Conservation (phyloP, 176 grass and related monocot species). For the Rhynchospora pubera region DNA sequence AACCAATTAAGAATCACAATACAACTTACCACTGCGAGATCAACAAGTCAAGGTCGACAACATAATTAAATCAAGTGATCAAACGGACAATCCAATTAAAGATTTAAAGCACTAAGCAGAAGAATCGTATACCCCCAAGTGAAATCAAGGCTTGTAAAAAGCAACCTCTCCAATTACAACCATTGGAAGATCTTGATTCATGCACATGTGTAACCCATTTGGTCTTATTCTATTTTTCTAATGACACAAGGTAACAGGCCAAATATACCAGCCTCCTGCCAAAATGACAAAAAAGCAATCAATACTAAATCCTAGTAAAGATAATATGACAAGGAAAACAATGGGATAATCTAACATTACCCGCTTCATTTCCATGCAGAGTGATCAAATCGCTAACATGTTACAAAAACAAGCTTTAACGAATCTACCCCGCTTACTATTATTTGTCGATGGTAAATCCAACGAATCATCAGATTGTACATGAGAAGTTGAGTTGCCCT, state of each 20-base stretch:
- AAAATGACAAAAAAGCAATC: conserved; percentile 21
- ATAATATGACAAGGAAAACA: neutral
- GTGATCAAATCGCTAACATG: neutral
- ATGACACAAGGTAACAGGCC: conserved; percentile 3
- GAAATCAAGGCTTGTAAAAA: neutral
- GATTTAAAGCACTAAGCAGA: neutral
- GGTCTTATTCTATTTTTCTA: neutral
- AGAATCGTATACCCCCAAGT: neutral
- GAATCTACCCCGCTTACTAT: neutral
- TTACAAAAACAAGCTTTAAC: neutral
- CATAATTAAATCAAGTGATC: neutral
- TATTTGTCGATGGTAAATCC: neutral
- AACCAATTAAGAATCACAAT: neutral
- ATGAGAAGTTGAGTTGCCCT: neutral
- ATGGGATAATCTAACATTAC: conserved; percentile 19
- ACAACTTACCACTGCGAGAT: neutral
- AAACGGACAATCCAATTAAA: neutral
- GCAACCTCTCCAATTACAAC: neutral
- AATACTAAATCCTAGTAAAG: conserved; percentile 13
- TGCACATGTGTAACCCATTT: neutral
- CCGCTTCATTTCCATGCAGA: neutral
- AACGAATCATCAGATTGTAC: neutral
- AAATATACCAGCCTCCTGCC: neutral
- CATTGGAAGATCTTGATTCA: neutral
- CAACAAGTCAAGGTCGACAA: neutral